phyloP scores from a whole-genome alignment of 1,284 basidiomycete species.

The Apiotrichum veenhuisii region DNA sequence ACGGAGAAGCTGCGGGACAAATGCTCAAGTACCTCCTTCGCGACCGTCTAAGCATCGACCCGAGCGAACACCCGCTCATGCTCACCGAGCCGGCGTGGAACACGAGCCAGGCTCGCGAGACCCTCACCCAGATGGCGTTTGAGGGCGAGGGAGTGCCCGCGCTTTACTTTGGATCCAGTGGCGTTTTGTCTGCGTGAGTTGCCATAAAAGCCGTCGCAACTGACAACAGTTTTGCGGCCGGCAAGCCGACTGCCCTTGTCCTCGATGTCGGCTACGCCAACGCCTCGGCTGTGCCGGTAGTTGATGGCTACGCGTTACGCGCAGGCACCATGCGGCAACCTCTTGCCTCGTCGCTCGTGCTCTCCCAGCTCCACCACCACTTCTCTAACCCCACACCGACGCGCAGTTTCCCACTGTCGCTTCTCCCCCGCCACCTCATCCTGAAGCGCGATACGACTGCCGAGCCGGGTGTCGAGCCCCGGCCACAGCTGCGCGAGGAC shows the following conservation, averaged over 20 bases:
- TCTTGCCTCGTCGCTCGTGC: constrained; percentile 41
- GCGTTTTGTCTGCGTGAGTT: constrained; percentile 82
- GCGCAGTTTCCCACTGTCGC: constrained; percentile 38
- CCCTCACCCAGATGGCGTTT: constrained; percentile 94
- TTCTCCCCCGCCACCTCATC: constrained; percentile 78
- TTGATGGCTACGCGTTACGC: constrained; percentile 94
- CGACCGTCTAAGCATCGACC: constrained; percentile 65
- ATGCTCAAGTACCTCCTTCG: constrained; percentile 72
- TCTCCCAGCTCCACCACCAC: constrained; percentile 45
- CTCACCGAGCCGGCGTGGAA: constrained; percentile 98
- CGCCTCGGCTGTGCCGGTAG: constrained; percentile 88
- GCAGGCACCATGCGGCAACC: constrained; percentile 59
- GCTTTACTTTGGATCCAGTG: constrained; percentile 93
- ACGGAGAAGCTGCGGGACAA: constrained; percentile 69
- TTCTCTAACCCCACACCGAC: constrained; percentile 32
- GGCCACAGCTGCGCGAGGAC: constrained; percentile 68
- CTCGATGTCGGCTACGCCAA: constrained; percentile 88
- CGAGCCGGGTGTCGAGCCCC: constrained; percentile 66
- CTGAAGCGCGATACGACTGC: constrained; percentile 59
- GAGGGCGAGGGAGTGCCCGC: constrained; percentile 93
- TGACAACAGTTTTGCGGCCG: constrained; percentile 68
- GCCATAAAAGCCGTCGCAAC: constrained; percentile 49
- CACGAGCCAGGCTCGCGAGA: constrained; percentile 78
- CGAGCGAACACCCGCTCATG: constrained; percentile 81
- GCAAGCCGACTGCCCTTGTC: constrained; percentile 91